Evolutionary conservation across 495 filamentous ascomycete genomes (phyloP).

Genomic region (Pseudomonodictys pantanalensis): DNA sequence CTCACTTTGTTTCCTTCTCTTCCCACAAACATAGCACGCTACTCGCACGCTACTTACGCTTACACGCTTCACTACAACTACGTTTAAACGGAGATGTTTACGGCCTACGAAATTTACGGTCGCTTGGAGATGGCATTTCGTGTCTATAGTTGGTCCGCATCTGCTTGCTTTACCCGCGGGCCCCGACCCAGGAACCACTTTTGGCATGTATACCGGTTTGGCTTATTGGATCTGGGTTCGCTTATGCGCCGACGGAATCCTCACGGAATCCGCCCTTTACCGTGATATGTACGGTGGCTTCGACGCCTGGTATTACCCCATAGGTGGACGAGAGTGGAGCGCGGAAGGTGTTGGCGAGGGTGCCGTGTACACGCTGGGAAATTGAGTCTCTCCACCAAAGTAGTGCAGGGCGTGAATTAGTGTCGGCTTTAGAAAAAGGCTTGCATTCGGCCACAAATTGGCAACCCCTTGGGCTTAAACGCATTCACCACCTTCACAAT

Average conservation of each 20-base stretch:
- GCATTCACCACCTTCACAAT: too few species aligned
- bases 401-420: too few species aligned
- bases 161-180: background rate
- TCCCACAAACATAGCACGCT: background rate
- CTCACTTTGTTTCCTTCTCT: constrained; percentile 12
- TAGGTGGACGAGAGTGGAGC: too few species aligned
- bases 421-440: too few species aligned
- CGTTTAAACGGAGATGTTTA: background rate
- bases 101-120: background rate
- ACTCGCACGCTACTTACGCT: background rate
- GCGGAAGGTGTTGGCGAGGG: too few species aligned
- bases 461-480: too few species aligned
- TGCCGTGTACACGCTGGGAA: too few species aligned
- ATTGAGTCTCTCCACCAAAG: too few species aligned
- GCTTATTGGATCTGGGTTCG: too few species aligned
- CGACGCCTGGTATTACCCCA: background rate
- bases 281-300: background rate
- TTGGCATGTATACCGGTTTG: background rate
- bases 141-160: background rate
- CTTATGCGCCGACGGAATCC: background rate
- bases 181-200: background rate
- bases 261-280: background rate
- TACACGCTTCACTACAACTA: background rate
- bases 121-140: background rate
- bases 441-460: too few species aligned